Evolutionary conservation across 2,329 filamentous ascomycete genomes (phyloP).

Genomic region (Aquanectria penicillioides): DNA sequence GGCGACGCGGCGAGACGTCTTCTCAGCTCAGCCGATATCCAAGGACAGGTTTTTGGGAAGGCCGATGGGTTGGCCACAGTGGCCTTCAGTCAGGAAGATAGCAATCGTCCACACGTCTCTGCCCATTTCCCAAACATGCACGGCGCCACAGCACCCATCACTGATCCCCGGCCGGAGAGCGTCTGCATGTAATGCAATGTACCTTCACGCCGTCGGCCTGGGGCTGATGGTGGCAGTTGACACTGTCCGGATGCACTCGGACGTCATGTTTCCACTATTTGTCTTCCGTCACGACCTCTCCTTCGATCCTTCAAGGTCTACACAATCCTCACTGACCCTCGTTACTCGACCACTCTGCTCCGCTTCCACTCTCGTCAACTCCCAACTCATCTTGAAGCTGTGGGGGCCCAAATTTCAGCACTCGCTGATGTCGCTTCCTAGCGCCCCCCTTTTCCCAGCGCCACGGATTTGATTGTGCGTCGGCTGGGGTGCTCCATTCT

Average conservation of each 20-base stretch:
- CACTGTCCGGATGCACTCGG: constrained; percentile 26
- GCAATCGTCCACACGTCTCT: too few species aligned
- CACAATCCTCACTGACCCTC: constrained; percentile 12
- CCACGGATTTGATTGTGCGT: constrained; percentile 32
- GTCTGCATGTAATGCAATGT: too few species aligned
- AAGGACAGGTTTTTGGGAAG: too few species aligned
- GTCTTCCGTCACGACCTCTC: too few species aligned
- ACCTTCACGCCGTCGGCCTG: too few species aligned
- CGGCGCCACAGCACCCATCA: too few species aligned
- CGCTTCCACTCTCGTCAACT: constrained; percentile 16
- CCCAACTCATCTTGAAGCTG: constrained; percentile 39
- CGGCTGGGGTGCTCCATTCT: constrained; percentile 25
- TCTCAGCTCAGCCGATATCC: too few species aligned
- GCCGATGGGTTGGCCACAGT: too few species aligned
- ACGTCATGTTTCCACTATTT: constrained; percentile 27
- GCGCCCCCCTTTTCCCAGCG: constrained; percentile 38
- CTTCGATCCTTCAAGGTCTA: too few species aligned
- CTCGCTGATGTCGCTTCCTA: constrained; percentile 25
- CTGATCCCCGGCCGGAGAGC: too few species aligned
- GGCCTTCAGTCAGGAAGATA: too few species aligned
- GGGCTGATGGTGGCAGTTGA: neutral
- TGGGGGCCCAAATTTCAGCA: constrained; percentile 41
- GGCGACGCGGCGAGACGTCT: neutral
- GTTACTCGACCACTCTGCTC: neutral
- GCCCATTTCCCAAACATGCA: too few species aligned